Percentiles rank a stretch among this genome's conserved stretches.
These are phyloP conservation scores for Phyllosticta paracitricarpa DNA, from an alignment of 2,329 filamentous ascomycete species.

Conservation along the genomic window DNA sequence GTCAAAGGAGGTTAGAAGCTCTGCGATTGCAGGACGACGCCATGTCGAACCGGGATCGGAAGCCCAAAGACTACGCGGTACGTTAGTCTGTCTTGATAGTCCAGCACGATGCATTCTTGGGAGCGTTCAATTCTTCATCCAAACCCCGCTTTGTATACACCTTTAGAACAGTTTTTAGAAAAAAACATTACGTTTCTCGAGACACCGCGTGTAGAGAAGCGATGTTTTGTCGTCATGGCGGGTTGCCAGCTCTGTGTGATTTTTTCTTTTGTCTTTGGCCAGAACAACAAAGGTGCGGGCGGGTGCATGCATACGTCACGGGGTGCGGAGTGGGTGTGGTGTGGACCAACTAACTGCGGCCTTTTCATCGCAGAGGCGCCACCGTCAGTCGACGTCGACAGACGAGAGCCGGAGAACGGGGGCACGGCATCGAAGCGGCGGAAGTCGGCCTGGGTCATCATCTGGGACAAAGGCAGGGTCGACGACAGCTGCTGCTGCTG, in stretches of 20 bases:
- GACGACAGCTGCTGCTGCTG: too few species aligned
- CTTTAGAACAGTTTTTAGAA: slow-evolving; percentile 11
- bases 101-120: slow-evolving; percentile 23
- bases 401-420: slow-evolving; percentile 24
- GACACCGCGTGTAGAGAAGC: slow-evolving; percentile 6
- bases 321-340: not conserved
- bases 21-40: slow-evolving; percentile 76
- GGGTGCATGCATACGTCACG: not conserved
- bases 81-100: slow-evolving; percentile 27
- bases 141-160: slow-evolving; percentile 9
- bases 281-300: not conserved
- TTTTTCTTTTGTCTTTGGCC: slow-evolving; percentile 1
- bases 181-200: slow-evolving; percentile 11
- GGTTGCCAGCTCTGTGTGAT: not conserved
- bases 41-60: slow-evolving; percentile 24
- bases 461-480: slow-evolving; percentile 11
- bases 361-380: slow-evolving; percentile 24
- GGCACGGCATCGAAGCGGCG: slow-evolving; percentile 30
- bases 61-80: slow-evolving; percentile 33
- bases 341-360: slow-evolving; percentile 9
- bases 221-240: not conserved
- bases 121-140: slow-evolving; percentile 13
- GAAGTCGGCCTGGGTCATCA: slow-evolving; percentile 29
- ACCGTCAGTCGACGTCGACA: slow-evolving; percentile 21
- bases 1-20: slow-evolving; percentile 77